Percentiles rank a stretch among this genome's conserved stretches.
Evolutionary conservation across 768 basidiomycete genomes (phyloP).

Genomic region (Hygrophorus russula): DNA sequence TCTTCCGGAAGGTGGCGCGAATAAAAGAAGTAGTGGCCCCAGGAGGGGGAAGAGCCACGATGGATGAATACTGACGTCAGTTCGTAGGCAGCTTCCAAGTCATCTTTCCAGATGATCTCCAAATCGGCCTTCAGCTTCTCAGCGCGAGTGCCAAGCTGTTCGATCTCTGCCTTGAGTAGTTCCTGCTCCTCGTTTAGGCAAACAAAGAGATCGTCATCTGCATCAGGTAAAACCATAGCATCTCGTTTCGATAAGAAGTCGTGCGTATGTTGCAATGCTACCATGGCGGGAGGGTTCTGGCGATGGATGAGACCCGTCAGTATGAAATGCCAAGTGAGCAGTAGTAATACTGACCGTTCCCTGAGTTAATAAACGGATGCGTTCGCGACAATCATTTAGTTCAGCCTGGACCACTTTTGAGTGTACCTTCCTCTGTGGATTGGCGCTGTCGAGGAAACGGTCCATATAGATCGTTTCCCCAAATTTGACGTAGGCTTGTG

Average conservation of each 20-base stretch:
- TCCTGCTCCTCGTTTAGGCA: constrained; percentile 44
- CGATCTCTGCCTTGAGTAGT: constrained; percentile 44
- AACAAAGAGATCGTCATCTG: constrained; percentile 47
- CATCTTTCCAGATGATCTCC: constrained; percentile 66
- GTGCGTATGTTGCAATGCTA: constrained; percentile 42
- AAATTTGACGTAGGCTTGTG: constrained; percentile 91
- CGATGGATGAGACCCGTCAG: constrained; percentile 1
- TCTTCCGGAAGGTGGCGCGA: constrained; percentile 74
- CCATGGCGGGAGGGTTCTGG: constrained; percentile 51
- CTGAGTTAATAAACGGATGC: constrained; percentile 55
- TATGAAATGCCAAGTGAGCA: neutral
- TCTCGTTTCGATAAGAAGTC: constrained; percentile 47
- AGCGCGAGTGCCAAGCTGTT: constrained; percentile 37
- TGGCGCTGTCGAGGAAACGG: constrained; percentile 75
- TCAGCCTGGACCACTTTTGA: constrained; percentile 62
- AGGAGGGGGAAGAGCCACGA: constrained; percentile 77
- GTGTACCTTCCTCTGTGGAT: constrained; percentile 56
- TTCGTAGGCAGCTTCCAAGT: constrained; percentile 65
- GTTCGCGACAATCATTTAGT: constrained; percentile 52
- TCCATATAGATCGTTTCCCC: constrained; percentile 83
- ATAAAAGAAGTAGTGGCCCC: constrained; percentile 95
- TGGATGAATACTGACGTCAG: constrained; percentile 94
- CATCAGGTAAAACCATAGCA: constrained; percentile 29
- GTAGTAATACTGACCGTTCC: constrained; percentile 44
- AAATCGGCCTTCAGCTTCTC: constrained; percentile 52